These are phyloP conservation scores for Gonium pectorale DNA, from an alignment of 139 green algal genomes.

Conservation along the genomic window DNA sequence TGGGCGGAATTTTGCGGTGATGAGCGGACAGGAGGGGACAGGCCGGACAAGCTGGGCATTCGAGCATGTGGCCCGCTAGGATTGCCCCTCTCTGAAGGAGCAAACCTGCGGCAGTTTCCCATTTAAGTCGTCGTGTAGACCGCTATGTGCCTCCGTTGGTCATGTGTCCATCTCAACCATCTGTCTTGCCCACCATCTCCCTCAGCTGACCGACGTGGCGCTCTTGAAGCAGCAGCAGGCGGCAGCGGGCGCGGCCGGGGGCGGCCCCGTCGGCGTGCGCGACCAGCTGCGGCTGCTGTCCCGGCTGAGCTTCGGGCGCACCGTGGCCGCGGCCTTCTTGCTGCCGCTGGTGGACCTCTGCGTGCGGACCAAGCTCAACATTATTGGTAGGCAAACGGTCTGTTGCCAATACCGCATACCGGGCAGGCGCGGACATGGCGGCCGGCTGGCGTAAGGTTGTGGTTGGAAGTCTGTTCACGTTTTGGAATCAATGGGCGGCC, in stretches of 20 bases:
- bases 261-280: neutral
- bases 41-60: too few relatives aligned
- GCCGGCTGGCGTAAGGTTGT: neutral
- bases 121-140: neutral
- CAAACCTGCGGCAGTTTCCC: too few relatives aligned
- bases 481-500: too few relatives aligned
- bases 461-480: neutral
- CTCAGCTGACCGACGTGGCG: conserved; percentile 38
- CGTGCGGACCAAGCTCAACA: conserved; percentile 53
- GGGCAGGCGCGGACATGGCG: neutral
- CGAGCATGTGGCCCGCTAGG: too few relatives aligned
- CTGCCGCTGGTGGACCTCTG: conserved; percentile 48
- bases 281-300: conserved; percentile 31
- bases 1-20: neutral
- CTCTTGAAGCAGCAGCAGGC: conserved; percentile 30
- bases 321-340: conserved; percentile 35
- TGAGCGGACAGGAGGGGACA: too few relatives aligned
- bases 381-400: conserved; percentile 54
- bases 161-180: neutral
- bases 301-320: conserved; percentile 50
- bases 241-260: neutral
- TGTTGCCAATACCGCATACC: too few relatives aligned
- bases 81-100: too few relatives aligned
- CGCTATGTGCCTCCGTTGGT: neutral
- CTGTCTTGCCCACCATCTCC: neutral